phyloP scores from a whole-genome alignment of 331 rosid genomes.

The Erythrophleum ivorense region DNA sequence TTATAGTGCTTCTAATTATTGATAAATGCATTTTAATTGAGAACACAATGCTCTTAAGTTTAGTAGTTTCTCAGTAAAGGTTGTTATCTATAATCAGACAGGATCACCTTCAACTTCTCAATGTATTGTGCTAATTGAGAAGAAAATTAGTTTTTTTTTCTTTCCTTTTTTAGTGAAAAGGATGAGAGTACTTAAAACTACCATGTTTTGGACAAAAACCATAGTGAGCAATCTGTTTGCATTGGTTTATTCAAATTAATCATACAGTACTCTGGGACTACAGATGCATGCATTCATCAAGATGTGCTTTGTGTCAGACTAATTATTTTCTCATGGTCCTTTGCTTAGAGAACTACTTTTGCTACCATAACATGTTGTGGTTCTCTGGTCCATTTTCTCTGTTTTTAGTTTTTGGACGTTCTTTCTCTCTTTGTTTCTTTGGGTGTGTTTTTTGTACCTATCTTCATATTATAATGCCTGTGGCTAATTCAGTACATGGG shows the following conservation, averaged over 20 bases:
- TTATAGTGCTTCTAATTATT: background rate
- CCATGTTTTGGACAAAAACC: background rate
- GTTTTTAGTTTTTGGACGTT: constrained; percentile 17
- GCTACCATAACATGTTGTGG: constrained; percentile 23
- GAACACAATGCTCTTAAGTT: background rate
- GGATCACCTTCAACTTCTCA: background rate
- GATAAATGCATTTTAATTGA: background rate
- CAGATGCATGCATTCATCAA: constrained; percentile 18
- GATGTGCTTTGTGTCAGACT: constrained; percentile 10
- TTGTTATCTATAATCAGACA: background rate
- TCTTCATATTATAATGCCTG: constrained; percentile 25
- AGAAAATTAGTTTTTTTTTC: no score
- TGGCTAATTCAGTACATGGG: constrained; percentile 81
- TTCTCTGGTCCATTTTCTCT: constrained; percentile 25
- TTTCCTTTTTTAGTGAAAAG: background rate
- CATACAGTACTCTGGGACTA: background rate
- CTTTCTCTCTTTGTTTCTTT: background rate
- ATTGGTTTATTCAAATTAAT: constrained; percentile 30
- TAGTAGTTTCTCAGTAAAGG: background rate
- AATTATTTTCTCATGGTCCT: constrained; percentile 28
- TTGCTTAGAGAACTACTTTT: constrained; percentile 36
- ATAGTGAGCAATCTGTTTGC: background rate
- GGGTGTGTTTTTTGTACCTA: constrained; percentile 28
- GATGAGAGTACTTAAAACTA: background rate
- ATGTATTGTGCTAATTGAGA: background rate